phyloP scores from a whole-genome alignment of 164 flowering plant genomes.

The Vitis rupestris region DNA sequence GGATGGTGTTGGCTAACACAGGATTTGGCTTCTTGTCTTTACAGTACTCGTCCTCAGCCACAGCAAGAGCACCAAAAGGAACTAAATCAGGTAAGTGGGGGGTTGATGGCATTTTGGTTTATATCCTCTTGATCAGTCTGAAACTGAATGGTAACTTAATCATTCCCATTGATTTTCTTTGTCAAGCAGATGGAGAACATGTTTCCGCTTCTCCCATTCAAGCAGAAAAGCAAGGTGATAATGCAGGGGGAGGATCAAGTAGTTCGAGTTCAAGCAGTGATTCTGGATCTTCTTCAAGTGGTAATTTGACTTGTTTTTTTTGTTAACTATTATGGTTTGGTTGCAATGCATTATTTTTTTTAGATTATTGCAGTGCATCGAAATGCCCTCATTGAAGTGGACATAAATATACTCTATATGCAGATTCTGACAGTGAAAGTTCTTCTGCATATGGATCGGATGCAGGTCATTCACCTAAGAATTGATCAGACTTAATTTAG shows the following conservation, averaged over 20 bases:
- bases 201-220: slow-evolving; percentile 8
- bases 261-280: slow-evolving; percentile 47
- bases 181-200: slow-evolving; percentile 19
- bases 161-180: not conserved
- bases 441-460: slow-evolving; percentile 39
- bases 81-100: slow-evolving; percentile 32
- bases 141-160: not conserved
- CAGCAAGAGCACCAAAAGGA: slow-evolving; percentile 27
- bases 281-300: slow-evolving; percentile 50
- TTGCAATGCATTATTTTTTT: not conserved
- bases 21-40: slow-evolving; percentile 1
- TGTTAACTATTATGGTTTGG: not conserved
- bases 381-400: not conserved
- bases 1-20: not conserved
- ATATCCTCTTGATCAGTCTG: not conserved
- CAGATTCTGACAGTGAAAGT: slow-evolving; percentile 49
- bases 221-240: slow-evolving; percentile 24
- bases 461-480: slow-evolving; percentile 26
- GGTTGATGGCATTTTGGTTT: not conserved
- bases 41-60: slow-evolving; percentile 35
- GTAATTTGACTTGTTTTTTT: slow-evolving; percentile 12
- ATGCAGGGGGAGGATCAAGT: slow-evolving; percentile 28
- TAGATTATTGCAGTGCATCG: not conserved
- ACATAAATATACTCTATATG: not conserved
- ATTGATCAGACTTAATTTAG: slow-evolving; percentile 12